Evolutionary conservation across 345 rosid genomes (phyloP), one percentile per base, ranked within the genome.

Genomic region (Carallia pectinifolia): DNA sequence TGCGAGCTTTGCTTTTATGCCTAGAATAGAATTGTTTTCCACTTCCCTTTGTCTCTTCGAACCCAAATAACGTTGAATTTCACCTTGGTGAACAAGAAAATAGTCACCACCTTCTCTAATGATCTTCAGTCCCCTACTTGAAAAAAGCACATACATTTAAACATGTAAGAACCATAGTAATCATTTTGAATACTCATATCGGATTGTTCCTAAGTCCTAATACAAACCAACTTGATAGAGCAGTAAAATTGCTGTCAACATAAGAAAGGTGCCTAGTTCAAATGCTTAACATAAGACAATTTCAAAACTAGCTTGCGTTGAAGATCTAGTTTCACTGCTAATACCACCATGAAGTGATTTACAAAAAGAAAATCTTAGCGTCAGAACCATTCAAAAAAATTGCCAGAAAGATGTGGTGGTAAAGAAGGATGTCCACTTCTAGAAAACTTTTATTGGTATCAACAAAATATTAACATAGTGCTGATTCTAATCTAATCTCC

Each of bases 41-140:
- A 58, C 73, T 69, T 71, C 70, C 62, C 77, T 69, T 27, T 69
- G 68, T 48, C 71, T 68, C 65, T 71, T 71, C 0, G 87, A 85
- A 61, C 92, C 92, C 76, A 85, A 62, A 71, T 81, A 62, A 1
- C 75, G 77, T 73, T 84, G 89, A 59, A 85, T 81, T 76, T 81
- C 77, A 30, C 92, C 92, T 80, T 77, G 84, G 79, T 83, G 86
- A 68, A 83, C 80, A 58, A 85, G 73, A 62, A 76, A 82, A 77
- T 85, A 85, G 61, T 82, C 82, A 9, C 60, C 70, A 0, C 87
- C 89, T 81, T 88, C 92, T 61, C 84, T 75, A 61, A 84, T 81
- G 82, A 88, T 84, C 83, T 78, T 85, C 74, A 79, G 68, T 53
- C 88, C 92, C 76, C 92, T 85, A 64, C 53, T 72, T 66, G 56